Percentiles rank a stretch among this genome's conserved stretches.
Evolutionary conservation across 805 yeast species (phyloP).

Genomic region (Ogataea kodamae): DNA sequence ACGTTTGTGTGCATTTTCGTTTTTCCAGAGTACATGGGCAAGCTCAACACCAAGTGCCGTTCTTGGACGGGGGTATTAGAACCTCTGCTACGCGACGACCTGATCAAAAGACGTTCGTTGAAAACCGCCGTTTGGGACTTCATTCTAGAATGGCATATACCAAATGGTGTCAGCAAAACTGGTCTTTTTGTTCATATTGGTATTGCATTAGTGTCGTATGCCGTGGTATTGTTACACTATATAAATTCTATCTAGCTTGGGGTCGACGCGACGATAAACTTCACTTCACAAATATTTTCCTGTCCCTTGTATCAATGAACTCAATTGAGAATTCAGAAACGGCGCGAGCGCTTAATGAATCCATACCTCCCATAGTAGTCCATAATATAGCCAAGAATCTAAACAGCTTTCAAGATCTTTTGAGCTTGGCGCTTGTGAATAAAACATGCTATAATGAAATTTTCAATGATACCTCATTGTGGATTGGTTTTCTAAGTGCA

Average conservation of each 20-base stretch:
- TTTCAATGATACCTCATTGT: constrained; percentile 20
- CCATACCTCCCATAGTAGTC: constrained; percentile 16
- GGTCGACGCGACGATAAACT: constrained; percentile 15
- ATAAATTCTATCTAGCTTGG: constrained; percentile 16
- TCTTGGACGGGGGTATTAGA: constrained; percentile 6
- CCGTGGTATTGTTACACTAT: constrained; percentile 18
- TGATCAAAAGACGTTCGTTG: constrained; percentile 7
- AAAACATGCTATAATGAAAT: constrained; percentile 27
- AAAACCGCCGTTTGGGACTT: constrained; percentile 3
- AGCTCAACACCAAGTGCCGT: constrained; percentile 3
- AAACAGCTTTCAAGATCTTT: constrained; percentile 24
- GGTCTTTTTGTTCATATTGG: constrained; percentile 14
- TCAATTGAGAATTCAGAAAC: constrained; percentile 1
- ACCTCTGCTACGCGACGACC: constrained; percentile 9
- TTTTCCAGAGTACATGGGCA: constrained; percentile 9
- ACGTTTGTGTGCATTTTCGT: constrained; percentile 24
- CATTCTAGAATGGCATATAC: constrained; percentile 26
- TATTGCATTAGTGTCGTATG: constrained; percentile 2
- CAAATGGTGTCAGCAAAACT: constrained; percentile 10
- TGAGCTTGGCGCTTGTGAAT: constrained; percentile 28
- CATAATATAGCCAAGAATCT: constrained; percentile 24
- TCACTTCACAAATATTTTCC: no score
- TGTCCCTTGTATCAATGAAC: constrained; percentile 4
- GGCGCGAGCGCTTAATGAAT: constrained; percentile 8
- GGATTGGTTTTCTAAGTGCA: constrained; percentile 26